Evolutionary conservation across 768 basidiomycete species (phyloP).

Genomic region (Tephrocybe sp.): DNA sequence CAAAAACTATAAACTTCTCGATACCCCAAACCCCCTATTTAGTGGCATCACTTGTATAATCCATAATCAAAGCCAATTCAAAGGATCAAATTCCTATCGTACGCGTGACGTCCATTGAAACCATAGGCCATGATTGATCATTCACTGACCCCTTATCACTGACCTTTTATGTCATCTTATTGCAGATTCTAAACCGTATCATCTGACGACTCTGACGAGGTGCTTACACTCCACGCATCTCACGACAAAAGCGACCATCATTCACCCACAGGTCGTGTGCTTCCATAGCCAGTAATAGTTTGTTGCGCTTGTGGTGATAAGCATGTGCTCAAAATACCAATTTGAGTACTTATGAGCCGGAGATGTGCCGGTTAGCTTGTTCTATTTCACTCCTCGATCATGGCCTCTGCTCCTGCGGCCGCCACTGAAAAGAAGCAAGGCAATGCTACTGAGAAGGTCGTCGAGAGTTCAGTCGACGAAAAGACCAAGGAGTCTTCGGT

Average conservation of each 20-base stretch:
- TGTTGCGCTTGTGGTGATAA: not conserved
- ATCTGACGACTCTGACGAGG: not conserved
- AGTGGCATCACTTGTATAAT: constrained; percentile 13
- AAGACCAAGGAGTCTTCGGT: constrained; percentile 28
- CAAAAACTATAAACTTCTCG: constrained; percentile 66
- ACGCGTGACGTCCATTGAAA: too few relatives aligned
- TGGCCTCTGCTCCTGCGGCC: not conserved
- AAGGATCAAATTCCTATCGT: too few relatives aligned
- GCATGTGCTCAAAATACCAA: not conserved
- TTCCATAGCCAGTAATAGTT: not conserved
- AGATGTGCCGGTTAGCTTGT: not conserved
- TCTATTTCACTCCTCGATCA: not conserved
- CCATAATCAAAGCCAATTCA: constrained; percentile 8
- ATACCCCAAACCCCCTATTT: not conserved
- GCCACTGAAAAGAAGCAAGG: not conserved
- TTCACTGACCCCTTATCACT: too few relatives aligned
- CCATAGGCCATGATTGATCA: too few relatives aligned
- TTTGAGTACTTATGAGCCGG: not conserved
- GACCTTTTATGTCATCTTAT: too few relatives aligned
- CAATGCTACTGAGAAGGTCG: not conserved
- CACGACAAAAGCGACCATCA: not conserved
- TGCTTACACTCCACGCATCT: not conserved
- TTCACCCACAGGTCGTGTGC: not conserved
- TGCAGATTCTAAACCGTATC: too few relatives aligned
- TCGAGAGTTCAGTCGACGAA: constrained; percentile 33